phyloP scores from a whole-genome alignment of 2,329 filamentous ascomycete species.

The Verticillium zaregamsianum region DNA sequence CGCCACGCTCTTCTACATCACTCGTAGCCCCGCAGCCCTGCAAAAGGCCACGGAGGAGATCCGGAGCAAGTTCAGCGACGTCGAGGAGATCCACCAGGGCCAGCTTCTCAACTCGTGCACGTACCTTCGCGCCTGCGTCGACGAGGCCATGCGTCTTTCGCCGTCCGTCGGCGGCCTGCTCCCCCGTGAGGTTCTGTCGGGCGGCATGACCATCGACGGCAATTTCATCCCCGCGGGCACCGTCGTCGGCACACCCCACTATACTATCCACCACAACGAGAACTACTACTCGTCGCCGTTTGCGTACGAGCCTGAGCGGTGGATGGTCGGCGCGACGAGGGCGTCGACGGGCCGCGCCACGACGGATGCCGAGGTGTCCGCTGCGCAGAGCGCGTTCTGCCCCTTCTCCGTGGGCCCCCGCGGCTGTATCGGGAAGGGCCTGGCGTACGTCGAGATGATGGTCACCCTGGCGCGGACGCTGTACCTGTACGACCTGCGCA shows the following conservation, averaged over 20 bases:
- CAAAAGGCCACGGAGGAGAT: conserved; percentile 46
- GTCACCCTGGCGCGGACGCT: conserved; percentile 58
- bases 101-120: conserved; percentile 42
- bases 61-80: conserved; percentile 42
- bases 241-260: conserved; percentile 62
- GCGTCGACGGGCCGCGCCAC: conserved; percentile 29
- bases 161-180: conserved; percentile 57
- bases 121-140: conserved; percentile 62
- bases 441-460: conserved; percentile 65
- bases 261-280: conserved; percentile 64
- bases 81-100: conserved; percentile 53
- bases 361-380: conserved; percentile 45
- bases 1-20: conserved; percentile 59
- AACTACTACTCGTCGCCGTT: conserved; percentile 58
- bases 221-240: conserved; percentile 52
- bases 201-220: conserved; percentile 52
- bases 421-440: conserved; percentile 67
- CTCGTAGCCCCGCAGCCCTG: conserved; percentile 45
- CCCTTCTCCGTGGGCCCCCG: conserved; percentile 68
- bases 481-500: conserved; percentile 57
- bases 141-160: conserved; percentile 61
- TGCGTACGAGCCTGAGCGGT: conserved; percentile 59
- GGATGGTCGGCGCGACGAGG: conserved; percentile 48
- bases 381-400: conserved; percentile 66
- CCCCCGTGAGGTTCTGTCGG: conserved; percentile 54